Evolutionary conservation across 495 filamentous ascomycete species (phyloP).

Genomic region (Glutinoglossum americanum): DNA sequence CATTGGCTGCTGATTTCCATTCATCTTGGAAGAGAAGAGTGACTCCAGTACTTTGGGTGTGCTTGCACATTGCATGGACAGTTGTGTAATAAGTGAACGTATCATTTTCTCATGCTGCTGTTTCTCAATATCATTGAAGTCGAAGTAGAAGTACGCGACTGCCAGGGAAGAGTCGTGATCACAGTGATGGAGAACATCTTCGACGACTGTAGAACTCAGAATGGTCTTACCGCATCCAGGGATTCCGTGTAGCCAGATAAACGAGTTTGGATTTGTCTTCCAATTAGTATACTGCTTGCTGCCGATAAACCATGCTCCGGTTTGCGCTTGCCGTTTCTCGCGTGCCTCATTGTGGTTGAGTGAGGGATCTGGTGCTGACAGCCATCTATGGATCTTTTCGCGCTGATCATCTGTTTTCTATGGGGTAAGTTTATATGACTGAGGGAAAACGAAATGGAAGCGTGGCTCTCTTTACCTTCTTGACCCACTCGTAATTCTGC

Average conservation of each 20-base stretch:
- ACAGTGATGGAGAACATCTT: not conserved
- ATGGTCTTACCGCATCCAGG: not conserved
- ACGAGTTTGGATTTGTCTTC: not conserved
- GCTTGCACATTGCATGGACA: not conserved
- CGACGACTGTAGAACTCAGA: slow-evolving; percentile 1
- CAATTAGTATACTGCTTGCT: not conserved
- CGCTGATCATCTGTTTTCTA: not conserved
- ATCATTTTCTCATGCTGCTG: not conserved
- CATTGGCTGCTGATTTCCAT: not conserved
- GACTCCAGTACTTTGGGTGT: not conserved
- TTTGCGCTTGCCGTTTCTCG: not conserved
- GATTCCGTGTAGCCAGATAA: not conserved
- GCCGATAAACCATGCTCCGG: not conserved
- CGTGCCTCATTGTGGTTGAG: not conserved
- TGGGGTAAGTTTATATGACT: not conserved
- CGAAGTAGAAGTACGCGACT: slow-evolving; percentile 3
- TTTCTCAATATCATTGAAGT: not conserved
- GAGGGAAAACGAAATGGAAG: too few species aligned
- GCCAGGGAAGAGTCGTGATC: not conserved
- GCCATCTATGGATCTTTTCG: not conserved
- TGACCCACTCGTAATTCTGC: too few species aligned
- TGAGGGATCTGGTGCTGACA: not conserved
- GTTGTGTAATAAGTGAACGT: not conserved
- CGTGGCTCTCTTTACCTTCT: too few species aligned
- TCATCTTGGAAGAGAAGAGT: not conserved